These are phyloP conservation scores for Sclerotinia borealis DNA, from an alignment of 2,329 filamentous ascomycete species.

Conservation along the genomic window DNA sequence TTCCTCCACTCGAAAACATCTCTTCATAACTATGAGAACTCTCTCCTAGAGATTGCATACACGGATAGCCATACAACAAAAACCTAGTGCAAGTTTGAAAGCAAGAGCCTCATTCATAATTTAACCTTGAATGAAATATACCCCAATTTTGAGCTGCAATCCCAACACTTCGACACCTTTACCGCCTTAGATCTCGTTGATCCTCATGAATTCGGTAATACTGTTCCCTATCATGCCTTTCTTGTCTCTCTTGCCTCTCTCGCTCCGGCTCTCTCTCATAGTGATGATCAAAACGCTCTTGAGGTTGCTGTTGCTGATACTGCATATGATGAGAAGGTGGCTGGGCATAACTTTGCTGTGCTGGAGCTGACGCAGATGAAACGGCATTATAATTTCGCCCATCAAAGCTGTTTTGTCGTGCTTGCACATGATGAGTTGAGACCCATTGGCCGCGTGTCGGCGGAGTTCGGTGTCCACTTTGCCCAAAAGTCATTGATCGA, in stretches of 20 bases:
- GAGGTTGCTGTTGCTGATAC: constrained; percentile 18
- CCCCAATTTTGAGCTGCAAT: neutral
- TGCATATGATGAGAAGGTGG: constrained; percentile 22
- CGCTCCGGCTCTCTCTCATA: constrained; percentile 1
- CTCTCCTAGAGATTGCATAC: neutral
- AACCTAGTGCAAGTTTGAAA: neutral
- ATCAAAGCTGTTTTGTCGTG: constrained; percentile 31
- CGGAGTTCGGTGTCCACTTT: constrained; percentile 23
- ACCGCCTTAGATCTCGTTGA: neutral
- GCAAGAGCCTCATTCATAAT: neutral
- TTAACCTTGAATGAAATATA: neutral
- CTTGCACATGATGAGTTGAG: constrained; percentile 24
- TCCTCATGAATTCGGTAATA: constrained; percentile 1
- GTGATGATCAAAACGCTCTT: constrained; percentile 11
- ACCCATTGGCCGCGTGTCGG: constrained; percentile 26
- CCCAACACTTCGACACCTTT: neutral
- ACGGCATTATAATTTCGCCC: constrained; percentile 20
- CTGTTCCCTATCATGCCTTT: neutral
- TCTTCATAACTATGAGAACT: neutral
- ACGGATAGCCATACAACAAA: neutral
- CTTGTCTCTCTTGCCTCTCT: constrained; percentile 6
- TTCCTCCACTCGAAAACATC: neutral
- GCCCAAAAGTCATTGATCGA: constrained; percentile 29
- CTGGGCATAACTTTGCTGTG: constrained; percentile 23
- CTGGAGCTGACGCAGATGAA: constrained; percentile 22